A percentile compares a stretch with the other conserved stretches of the same genome.
Evolutionary conservation across 768 basidiomycete species (phyloP).

Genomic region (Paxillus rubicundulus): DNA sequence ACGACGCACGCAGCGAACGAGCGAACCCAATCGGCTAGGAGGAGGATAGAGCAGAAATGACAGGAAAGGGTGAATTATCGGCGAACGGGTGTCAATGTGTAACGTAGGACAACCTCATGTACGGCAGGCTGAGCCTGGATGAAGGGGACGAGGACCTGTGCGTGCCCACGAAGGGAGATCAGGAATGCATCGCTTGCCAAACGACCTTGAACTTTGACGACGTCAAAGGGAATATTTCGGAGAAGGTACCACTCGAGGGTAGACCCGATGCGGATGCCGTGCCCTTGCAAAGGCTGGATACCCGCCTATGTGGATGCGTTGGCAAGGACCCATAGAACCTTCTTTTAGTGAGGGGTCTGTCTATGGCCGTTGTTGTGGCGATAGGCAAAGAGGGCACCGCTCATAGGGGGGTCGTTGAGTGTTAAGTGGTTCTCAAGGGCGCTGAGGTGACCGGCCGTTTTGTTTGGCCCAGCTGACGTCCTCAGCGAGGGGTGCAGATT

Average conservation of each 20-base stretch:
- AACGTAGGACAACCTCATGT: conserved; percentile 3
- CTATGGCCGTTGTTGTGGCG: neutral
- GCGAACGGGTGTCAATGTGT: conserved; percentile 11
- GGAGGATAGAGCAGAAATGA: no score
- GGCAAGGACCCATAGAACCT: conserved; percentile 22
- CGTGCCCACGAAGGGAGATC: conserved; percentile 26
- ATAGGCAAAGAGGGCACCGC: conserved; percentile 34
- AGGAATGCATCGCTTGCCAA: conserved; percentile 38
- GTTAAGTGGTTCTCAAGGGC: conserved; percentile 28
- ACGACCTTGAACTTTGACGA: conserved; percentile 33
- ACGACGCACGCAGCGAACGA: no score
- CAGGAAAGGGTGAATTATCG: no score
- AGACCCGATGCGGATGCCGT: conserved; percentile 29
- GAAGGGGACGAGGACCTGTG: conserved; percentile 30
- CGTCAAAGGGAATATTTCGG: conserved; percentile 35
- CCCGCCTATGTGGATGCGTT: conserved; percentile 7
- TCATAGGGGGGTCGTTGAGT: conserved; percentile 27
- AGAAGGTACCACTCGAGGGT: conserved; percentile 40
- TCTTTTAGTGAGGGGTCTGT: conserved; percentile 27
- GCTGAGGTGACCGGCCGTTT: conserved; percentile 24
- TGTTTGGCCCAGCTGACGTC: conserved; percentile 37
- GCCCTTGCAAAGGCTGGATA: conserved; percentile 16
- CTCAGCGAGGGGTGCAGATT: conserved; percentile 22
- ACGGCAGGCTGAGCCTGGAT: conserved; percentile 23
- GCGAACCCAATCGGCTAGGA: no score